These are phyloP conservation scores for Fusarium domesticum DNA, from an alignment of 2,329 filamentous ascomycete genomes.

Conservation along the genomic window DNA sequence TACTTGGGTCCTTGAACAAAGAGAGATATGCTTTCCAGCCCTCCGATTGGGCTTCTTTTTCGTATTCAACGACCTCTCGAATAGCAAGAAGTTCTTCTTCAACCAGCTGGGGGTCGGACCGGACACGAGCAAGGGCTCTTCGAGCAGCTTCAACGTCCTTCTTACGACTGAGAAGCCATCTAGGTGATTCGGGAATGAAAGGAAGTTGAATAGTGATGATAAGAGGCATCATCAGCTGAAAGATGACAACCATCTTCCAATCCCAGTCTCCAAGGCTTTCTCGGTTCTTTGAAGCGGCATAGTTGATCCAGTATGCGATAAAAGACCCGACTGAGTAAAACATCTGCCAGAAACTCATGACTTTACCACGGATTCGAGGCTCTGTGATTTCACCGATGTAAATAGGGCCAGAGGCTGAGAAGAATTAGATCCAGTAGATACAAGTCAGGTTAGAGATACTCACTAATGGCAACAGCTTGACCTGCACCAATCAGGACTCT, in stretches of 20 bases:
- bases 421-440: too few species aligned
- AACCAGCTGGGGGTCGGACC: conserved; percentile 60
- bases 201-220: conserved; percentile 61
- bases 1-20: conserved; percentile 65
- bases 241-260: conserved; percentile 69
- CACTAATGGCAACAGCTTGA: conserved; percentile 62
- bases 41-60: conserved; percentile 49
- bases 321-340: conserved; percentile 61
- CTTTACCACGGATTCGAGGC: conserved; percentile 58
- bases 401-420: conserved; percentile 58
- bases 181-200: conserved; percentile 64
- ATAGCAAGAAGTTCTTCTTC: conserved; percentile 64
- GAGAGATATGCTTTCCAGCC: conserved; percentile 50
- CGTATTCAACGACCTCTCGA: conserved; percentile 64
- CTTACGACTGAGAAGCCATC: conserved; percentile 64
- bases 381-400: conserved; percentile 68
- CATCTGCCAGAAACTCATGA: conserved; percentile 65
- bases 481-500: conserved; percentile 66
- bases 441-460: background rate
- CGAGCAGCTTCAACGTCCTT: conserved; percentile 57
- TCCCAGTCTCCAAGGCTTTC: conserved; percentile 63
- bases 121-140: conserved; percentile 52
- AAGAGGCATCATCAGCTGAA: conserved; percentile 63
- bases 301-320: conserved; percentile 52
- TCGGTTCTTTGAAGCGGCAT: conserved; percentile 54